phyloP scores from a whole-genome alignment of 192 early-diverging fungal genomes.

The Allomyces javanicus region DNA sequence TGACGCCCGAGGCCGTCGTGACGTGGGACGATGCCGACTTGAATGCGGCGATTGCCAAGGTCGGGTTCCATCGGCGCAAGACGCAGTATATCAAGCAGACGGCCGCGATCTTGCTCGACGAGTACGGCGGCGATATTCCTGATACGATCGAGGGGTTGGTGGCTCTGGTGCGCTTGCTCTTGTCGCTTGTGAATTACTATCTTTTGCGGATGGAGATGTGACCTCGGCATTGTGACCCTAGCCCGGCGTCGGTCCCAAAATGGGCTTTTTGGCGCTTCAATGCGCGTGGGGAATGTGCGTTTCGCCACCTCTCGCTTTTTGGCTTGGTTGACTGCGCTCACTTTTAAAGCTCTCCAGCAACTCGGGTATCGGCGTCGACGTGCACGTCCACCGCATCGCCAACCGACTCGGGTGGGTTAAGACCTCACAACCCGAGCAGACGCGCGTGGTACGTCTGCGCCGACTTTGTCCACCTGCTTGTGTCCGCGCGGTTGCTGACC shows the following conservation, averaged over 20 bases:
- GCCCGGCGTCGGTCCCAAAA: conserved; percentile 89
- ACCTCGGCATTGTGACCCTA: background rate
- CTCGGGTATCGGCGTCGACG: conserved; percentile 83
- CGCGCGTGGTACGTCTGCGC: conserved; percentile 28
- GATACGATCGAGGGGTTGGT: conserved; percentile 52
- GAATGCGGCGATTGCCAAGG: conserved; percentile 51
- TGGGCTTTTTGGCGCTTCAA: conserved; percentile 71
- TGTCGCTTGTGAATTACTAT: background rate
- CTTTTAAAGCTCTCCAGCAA: conserved; percentile 18
- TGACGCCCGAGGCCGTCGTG: conserved; percentile 45
- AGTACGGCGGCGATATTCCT: conserved; percentile 66
- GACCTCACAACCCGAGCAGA: conserved; percentile 60
- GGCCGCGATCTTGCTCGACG: conserved; percentile 46
- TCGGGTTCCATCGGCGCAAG: conserved; percentile 83
- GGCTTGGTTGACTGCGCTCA: background rate
- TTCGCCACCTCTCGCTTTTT: background rate
- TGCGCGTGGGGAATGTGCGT: conserved; percentile 58
- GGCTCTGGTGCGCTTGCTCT: conserved; percentile 15
- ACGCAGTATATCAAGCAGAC: conserved; percentile 55
- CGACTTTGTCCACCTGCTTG: conserved; percentile 4
- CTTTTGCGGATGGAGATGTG: too few species aligned
- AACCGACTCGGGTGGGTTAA: conserved; percentile 76
- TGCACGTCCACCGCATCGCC: conserved; percentile 78
- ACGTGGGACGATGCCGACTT: conserved; percentile 35
- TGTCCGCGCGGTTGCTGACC: background rate